Evolutionary conservation across 2,329 filamentous ascomycete species (phyloP), one percentile per base, ranked within the genome.

Genomic region (Alternaria alternata): DNA sequence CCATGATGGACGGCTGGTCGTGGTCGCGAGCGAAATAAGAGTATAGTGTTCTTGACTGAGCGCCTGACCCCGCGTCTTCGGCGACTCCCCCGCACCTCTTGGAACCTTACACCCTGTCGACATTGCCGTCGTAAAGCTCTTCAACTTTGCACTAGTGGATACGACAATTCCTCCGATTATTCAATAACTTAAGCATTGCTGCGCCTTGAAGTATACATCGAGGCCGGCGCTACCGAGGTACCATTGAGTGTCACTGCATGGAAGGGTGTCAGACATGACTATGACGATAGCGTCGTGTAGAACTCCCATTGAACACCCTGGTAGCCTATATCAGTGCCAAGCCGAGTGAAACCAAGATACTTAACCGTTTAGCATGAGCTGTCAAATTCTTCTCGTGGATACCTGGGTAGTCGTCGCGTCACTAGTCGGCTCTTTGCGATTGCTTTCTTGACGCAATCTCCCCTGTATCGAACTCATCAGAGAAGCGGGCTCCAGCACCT

Each of bases 1-100:
- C 24, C 67, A 69, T 70, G 3, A 18, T 22, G 39, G 16, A 32
- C 6, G 7, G 36, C 14, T 20, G 44, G 14, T 46, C 14, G 32
- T 34, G 44, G n/a, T 34, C 8, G 20, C 22, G 32, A 20, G 14
- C 22, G 22, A 41, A n/a, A 8, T 9, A 30, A 24, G 24, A 41
- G 14, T 7, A 39, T 16, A 36, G 20, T 49, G 46, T 24, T 36
- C 7, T 24, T 49, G 18, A 24, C 5, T 26, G 28, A 20, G 22
- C 28, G 28, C 28, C 26, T 26, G 28, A 53, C 30, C 51, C 51
- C 38, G 26, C 51, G 39, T 11, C 16, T 39, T 7, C n/a, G 32
- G 48, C 49, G 16, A 36, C 22, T 51, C 55, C 55, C 55, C 48
- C 32, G 54, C 54, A 53, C 14, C 26, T 38, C 32, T 43, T 18